phyloP scores from a whole-genome alignment of 2,329 filamentous ascomycete species.

The Sporothrix brasiliensis region DNA sequence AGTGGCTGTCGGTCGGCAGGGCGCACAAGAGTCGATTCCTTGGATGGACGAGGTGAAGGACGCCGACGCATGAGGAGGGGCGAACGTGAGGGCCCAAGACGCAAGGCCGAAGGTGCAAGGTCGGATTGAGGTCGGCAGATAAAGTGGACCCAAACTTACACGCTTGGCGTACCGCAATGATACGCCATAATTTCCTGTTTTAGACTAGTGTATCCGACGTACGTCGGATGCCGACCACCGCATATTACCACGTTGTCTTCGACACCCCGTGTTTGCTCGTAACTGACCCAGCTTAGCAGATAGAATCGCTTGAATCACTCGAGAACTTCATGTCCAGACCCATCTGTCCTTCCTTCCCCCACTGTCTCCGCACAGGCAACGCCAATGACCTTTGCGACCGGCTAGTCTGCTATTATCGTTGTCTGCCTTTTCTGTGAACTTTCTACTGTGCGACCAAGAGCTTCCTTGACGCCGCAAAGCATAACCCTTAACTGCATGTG shows the following conservation, averaged over 20 bases:
- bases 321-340: background rate
- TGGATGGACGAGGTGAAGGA: slow-evolving; percentile 55
- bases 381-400: background rate
- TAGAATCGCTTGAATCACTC: slow-evolving; percentile 1
- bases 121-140: background rate
- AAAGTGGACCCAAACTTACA: slow-evolving; percentile 14
- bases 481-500: slow-evolving; percentile 4
- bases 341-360: background rate
- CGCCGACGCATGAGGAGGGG: background rate
- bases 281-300: background rate
- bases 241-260: background rate
- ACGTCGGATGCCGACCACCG: slow-evolving; percentile 9
- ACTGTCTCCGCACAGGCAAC: slow-evolving; percentile 1
- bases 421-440: too few species aligned
- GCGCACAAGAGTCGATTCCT: slow-evolving; percentile 68
- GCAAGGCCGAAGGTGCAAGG: background rate
- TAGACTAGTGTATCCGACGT: slow-evolving; percentile 24
- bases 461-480: background rate
- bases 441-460: background rate
- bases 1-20: slow-evolving; percentile 63
- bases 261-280: too few species aligned
- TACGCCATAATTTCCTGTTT: background rate
- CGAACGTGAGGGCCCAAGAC: background rate
- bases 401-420: background rate
- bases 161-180: slow-evolving; percentile 9